These are phyloP conservation scores for bread wheat (Triticum aestivum) DNA, from an alignment of 176 grass and related monocot genomes.

Conservation along the genomic window IWGSC_CS_RefSeq_v2.1 NC_057794.1:462010429-462010928, in stretches of 20 bases:
- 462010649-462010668: constrained; percentile 74
- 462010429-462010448: constrained; percentile 91
- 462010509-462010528: constrained; percentile 72
- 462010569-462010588: constrained; percentile 64
- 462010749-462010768: constrained; percentile 55
- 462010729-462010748: constrained; percentile 43
- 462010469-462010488: constrained; percentile 60
- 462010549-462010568: constrained; percentile 56
- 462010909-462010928: constrained; percentile 86
- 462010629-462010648: constrained; percentile 66
- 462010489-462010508: constrained; percentile 49
- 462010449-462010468: constrained; percentile 52
- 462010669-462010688: constrained; percentile 91
- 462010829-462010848: constrained; percentile 90
- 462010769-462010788: constrained; percentile 46
- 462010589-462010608: constrained; percentile 70
- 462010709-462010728: constrained; percentile 63
- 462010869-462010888: constrained; percentile 84
- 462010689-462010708: constrained; percentile 96
- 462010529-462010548: constrained; percentile 61
- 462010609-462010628: constrained; percentile 74
- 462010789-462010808: constrained; percentile 82
- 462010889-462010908: constrained; percentile 87
- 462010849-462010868: constrained; percentile 96
- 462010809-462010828: constrained; percentile 66